A percentile compares a stretch with the other conserved stretches of the same genome.
These are phyloP conservation scores for Phytophthora quininea DNA, from an alignment of 352 stramenopile species.

Conservation along the genomic window DNA sequence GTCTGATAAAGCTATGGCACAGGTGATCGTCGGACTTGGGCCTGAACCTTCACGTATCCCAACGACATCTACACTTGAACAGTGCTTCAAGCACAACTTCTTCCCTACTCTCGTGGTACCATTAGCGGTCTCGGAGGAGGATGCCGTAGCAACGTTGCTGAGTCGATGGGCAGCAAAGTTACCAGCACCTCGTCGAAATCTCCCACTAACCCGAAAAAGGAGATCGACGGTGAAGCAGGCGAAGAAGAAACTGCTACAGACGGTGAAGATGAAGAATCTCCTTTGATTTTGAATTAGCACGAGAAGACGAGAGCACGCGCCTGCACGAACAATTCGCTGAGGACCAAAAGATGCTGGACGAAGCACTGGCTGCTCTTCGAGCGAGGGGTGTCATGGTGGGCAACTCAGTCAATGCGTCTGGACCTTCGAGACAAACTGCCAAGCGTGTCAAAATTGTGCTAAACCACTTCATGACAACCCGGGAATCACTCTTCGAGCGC, in stretches of 20 bases:
- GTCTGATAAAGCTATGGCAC: constrained; percentile 8
- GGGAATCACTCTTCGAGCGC: constrained; percentile 52
- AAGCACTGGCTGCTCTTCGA: constrained; percentile 41
- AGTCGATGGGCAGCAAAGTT: constrained; percentile 35
- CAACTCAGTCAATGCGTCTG: constrained; percentile 29
- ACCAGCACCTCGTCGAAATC: constrained; percentile 31
- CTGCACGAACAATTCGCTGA: constrained; percentile 50
- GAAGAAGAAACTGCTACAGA: constrained; percentile 13
- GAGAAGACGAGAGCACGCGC: constrained; percentile 50
- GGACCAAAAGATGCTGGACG: constrained; percentile 45
- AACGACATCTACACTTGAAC: constrained; percentile 39
- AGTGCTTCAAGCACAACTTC: constrained; percentile 49
- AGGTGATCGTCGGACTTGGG: constrained; percentile 34
- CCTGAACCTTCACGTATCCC: constrained; percentile 41
- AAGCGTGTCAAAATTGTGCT: constrained; percentile 38
- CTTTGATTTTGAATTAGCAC: constrained; percentile 39
- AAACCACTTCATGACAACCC: constrained; percentile 38
- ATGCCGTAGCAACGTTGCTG: constrained; percentile 35
- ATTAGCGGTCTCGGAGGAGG: constrained; percentile 36
- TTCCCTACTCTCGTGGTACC: constrained; percentile 64
- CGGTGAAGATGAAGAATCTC: constrained; percentile 26
- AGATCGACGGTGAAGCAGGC: constrained; percentile 8
- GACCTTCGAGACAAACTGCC: constrained; percentile 40
- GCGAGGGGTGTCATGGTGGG: constrained; percentile 43
- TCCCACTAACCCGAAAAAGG: constrained; percentile 30